phyloP scores from a whole-genome alignment of 2,329 filamentous ascomycete genomes.

The Talaromyces sp. region DNA sequence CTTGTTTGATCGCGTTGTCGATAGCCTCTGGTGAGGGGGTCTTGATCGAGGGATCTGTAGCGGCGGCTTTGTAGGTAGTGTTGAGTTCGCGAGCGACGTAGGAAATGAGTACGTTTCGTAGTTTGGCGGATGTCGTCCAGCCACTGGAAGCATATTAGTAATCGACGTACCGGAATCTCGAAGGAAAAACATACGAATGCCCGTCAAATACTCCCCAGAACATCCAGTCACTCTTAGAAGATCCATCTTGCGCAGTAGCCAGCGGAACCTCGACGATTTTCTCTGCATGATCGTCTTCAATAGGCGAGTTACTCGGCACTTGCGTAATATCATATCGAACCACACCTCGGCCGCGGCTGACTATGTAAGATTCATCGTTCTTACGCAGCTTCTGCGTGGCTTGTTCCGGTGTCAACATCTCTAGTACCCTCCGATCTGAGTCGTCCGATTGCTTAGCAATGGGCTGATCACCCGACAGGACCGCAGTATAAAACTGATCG shows the following conservation, averaged over 20 bases:
- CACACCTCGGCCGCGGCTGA: constrained; percentile 85
- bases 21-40: constrained; percentile 75
- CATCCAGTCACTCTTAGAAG: constrained; percentile 85
- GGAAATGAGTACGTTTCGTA: constrained; percentile 86
- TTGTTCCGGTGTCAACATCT: constrained; percentile 96
- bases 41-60: constrained; percentile 56
- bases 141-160: constrained; percentile 56
- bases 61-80: constrained; percentile 77
- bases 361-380: constrained; percentile 87
- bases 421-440: constrained; percentile 79
- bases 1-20: constrained; percentile 86
- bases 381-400: constrained; percentile 83
- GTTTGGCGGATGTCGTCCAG: constrained; percentile 96
- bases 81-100: constrained; percentile 94
- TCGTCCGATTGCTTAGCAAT: constrained; percentile 86
- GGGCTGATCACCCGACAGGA: constrained; percentile 79
- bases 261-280: constrained; percentile 90
- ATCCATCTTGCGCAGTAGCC: constrained; percentile 55
- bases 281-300: constrained; percentile 97
- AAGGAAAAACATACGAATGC: constrained; percentile 66
- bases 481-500: constrained; percentile 84
- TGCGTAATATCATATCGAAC: constrained; percentile 94
- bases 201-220: constrained; percentile 99
- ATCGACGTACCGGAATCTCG: not conserved
- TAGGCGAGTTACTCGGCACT: constrained; percentile 92